Evolutionary conservation across 345 rosid species (phyloP).

Genomic region (Psidium friedrichsthalianum): DNA sequence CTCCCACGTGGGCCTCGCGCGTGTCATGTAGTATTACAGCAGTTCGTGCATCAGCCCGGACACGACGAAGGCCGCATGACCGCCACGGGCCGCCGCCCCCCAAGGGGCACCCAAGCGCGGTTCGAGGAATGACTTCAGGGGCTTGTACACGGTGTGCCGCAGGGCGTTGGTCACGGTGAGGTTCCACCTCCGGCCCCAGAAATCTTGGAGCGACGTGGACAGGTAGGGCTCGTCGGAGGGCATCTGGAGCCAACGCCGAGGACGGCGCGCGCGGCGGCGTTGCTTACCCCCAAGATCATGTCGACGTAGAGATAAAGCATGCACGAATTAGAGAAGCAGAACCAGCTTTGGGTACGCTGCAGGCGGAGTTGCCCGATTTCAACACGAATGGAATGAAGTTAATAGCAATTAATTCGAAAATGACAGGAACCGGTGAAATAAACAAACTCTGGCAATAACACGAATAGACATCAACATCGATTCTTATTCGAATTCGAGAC

Average conservation of each 20-base stretch:
- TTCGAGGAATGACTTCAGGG: constrained; percentile 2
- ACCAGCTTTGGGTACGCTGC: neutral
- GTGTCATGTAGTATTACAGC: constrained; percentile 4
- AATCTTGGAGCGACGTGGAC: constrained; percentile 47
- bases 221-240: constrained; percentile 30
- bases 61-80: constrained; percentile 13
- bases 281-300: constrained; percentile 7
- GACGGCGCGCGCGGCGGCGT: constrained; percentile 4
- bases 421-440: neutral
- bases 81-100: constrained; percentile 9
- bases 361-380: neutral
- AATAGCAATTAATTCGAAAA: neutral
- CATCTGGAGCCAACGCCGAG: constrained; percentile 15
- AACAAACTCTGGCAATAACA: neutral
- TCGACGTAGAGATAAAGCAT: constrained; percentile 14
- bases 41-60: constrained; percentile 27
- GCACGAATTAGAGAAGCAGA: constrained; percentile 10
- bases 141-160: constrained; percentile 26
- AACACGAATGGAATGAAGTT: neutral
- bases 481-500: neutral
- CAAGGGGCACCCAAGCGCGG: neutral
- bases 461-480: neutral
- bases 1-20: constrained; percentile 30
- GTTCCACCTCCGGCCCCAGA: constrained; percentile 53
- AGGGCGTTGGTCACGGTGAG: constrained; percentile 33